Evolutionary conservation across 306 rosid genomes (phyloP).

Genomic region (Ormosia emarginata): DNA sequence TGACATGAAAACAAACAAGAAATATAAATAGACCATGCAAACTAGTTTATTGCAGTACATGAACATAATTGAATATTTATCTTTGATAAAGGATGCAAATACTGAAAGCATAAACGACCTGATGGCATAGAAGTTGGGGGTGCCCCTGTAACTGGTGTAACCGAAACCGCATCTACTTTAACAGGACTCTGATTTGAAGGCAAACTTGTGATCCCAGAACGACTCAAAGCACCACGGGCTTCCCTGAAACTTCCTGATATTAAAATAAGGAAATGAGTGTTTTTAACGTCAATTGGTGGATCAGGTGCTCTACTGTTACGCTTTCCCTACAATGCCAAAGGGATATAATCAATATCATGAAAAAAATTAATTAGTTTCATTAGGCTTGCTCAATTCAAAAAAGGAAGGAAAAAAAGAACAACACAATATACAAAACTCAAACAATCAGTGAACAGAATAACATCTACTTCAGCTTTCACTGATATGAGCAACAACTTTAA

Average conservation of each 20-base stretch:
- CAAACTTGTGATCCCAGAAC: constrained; percentile 67
- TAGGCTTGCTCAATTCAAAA: neutral
- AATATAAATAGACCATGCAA: constrained; percentile 4
- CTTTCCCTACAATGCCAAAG: constrained; percentile 69
- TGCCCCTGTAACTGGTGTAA: constrained; percentile 66
- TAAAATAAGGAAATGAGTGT: constrained; percentile 64
- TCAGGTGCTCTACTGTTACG: constrained; percentile 62
- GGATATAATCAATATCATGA: constrained; percentile 22
- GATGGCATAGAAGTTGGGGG: constrained; percentile 70
- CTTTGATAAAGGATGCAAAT: neutral
- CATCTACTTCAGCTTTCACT: neutral
- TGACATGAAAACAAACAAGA: neutral
- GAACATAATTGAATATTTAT: neutral
- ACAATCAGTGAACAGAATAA: neutral
- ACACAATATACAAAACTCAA: neutral
- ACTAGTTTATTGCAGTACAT: neutral
- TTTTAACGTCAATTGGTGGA: constrained; percentile 68
- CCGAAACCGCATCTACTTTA: constrained; percentile 71
- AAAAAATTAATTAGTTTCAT: neutral
- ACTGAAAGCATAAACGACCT: constrained; percentile 43
- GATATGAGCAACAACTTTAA: neutral
- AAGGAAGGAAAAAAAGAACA: neutral
- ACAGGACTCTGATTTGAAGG: constrained; percentile 83
- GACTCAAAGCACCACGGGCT: constrained; percentile 74
- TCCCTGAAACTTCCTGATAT: constrained; percentile 87